These are phyloP conservation scores for Penicillium freii DNA, from an alignment of 2,329 filamentous ascomycete genomes.

Conservation along the genomic window DNA sequence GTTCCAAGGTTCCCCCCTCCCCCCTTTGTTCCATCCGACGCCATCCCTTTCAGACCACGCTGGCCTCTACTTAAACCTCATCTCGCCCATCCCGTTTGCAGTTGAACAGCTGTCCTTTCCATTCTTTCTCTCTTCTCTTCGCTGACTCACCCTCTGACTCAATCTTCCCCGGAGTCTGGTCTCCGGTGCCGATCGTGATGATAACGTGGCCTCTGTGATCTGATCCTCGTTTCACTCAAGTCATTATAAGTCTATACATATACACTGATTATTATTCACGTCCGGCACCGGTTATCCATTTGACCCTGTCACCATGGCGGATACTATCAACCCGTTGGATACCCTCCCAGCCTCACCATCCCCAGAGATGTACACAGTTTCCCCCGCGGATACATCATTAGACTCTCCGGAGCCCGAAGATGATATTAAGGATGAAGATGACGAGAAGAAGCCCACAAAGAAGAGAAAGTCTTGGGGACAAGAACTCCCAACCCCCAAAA, in stretches of 20 bases:
- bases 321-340: slow-evolving; percentile 33
- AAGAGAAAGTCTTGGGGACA: slow-evolving; percentile 99
- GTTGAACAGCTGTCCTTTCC: slow-evolving; percentile 39
- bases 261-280: slow-evolving; percentile 6
- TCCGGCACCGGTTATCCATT: slow-evolving; percentile 21
- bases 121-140: slow-evolving; percentile 8
- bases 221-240: slow-evolving; percentile 4
- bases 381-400: slow-evolving; percentile 42
- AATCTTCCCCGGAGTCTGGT: slow-evolving; percentile 23
- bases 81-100: slow-evolving; percentile 11
- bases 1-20: not conserved
- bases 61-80: slow-evolving; percentile 43
- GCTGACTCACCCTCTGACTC: slow-evolving; percentile 18
- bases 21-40: slow-evolving; percentile 5
- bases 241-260: slow-evolving; percentile 8
- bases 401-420: slow-evolving; percentile 27
- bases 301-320: slow-evolving; percentile 29
- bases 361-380: slow-evolving; percentile 41
- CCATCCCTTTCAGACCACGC: slow-evolving; percentile 33
- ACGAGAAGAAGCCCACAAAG: slow-evolving; percentile 73
- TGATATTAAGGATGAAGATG: slow-evolving; percentile 30
- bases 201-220: slow-evolving; percentile 35
- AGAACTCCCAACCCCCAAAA: slow-evolving; percentile 93
- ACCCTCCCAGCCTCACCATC: slow-evolving; percentile 33
- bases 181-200: slow-evolving; percentile 35